Evolutionary conservation across 305 asterid species (phyloP), one percentile per base, ranked within the genome.

Genomic region (Ruellia speciosa): DNA sequence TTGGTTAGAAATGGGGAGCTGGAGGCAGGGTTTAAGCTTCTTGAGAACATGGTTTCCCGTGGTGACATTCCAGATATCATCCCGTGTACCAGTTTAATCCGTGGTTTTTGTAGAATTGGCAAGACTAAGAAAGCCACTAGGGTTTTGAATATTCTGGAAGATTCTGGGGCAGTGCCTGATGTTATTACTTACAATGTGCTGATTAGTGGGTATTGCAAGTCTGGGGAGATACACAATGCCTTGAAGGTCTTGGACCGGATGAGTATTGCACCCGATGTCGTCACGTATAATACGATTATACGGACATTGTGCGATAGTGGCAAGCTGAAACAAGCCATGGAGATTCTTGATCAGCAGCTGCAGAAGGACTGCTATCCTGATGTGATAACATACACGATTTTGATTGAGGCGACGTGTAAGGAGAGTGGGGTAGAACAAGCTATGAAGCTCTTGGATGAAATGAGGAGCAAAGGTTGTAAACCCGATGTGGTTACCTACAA

Each of bases 401-500:
- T 90, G 77, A 85, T 87, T 34, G 94, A 87, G 70, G 95, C 96
- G 35, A 80, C 89, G 0, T 83, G 95, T 59, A 85, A 73, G 72
- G 90, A 78, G 54, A 77, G 80, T 60, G 98, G 95, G 9, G 83
- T 85, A 10, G 92, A 60, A n/a, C 77, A 79, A 53, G 96, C 94
- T 0, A 90, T 85, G 98, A 80, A 81, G 80, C 82, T 90, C 5
- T 67, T 90, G 64, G 98, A 85, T 75, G 96, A 90, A 68, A 90
- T 90, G 96, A 72, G 76, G 69, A 64, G 48, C 66, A 83, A 69
- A 70, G 96, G 97, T 10, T 81, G 95, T 66, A 77, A 72, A 55
- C 95, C 96, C 0, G 95, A 90, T 63, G 90, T 87, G 0, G 95
- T 90, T 50, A 85, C 96, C 18, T 90, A 77, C 60, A 90, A 90